Base-by-base conservation (phyloP, 225 moss, liverwort and hornwort species). In the Pseudoscleropodium purum region DNA sequence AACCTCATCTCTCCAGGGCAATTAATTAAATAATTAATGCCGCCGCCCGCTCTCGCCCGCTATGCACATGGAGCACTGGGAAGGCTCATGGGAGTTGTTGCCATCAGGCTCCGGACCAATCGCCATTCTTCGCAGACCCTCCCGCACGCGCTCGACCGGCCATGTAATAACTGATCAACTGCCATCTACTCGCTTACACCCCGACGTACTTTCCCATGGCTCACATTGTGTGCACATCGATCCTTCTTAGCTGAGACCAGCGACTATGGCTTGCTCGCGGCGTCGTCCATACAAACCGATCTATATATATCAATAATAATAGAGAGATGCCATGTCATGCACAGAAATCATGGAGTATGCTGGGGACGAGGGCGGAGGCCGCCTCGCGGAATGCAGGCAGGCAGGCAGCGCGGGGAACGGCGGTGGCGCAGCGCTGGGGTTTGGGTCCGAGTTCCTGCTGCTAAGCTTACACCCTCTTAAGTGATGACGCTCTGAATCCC, bases 401-500 rank as follows among this genome's bases (percentile, higher is more conserved):
- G 66, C 63, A 87, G 37, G n/a, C 93, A 91, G 90, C 75, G 86
- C 75, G 49, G 88, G 89, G 84, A 86, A 88, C 87, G 89, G 88
- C 91, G 84, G 86, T 90, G 76, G 82, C 81, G 81, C 85, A 84
- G 84, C 90, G 62, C 89, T 87, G 88, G 81, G 87, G 84, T 84
- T 90, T 88, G 90, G 86, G 84, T 82, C 57, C 76, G 90, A 89
- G 81, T 77, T 89, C 70, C 89, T 90, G 86, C 72, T 91, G 68
- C 91, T 91, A 63, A 81, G 61, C 81, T 24, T 34, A 64, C 76
- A 88, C 83, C 73, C 90, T 88, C 93, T 86, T 74, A 45, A 90
- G 75, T 84, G 89, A 93, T 79, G 87, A 89, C 93, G 87, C 90
- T 93, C 92, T 85, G 81, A n/a, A 93, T 93, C 92, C 85, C 78